phyloP scores from a whole-genome alignment of 2,329 filamentous ascomycete species.

The Aureobasidium sp. region DNA sequence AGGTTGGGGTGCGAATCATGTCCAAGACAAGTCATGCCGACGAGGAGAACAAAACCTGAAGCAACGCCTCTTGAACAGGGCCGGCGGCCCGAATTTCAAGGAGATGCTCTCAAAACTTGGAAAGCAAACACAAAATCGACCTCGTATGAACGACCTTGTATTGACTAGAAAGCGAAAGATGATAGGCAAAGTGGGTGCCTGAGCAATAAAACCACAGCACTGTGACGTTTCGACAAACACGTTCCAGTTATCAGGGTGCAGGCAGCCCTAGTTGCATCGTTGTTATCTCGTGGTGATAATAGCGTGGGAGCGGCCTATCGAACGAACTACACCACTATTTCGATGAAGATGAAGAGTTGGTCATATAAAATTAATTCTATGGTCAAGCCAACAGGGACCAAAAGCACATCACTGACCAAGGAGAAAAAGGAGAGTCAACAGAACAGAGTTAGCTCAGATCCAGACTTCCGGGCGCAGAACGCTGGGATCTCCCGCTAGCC shows the following conservation, averaged over 20 bases:
- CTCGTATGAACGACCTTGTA: neutral
- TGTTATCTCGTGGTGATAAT: neutral
- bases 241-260: neutral
- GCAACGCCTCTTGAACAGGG: neutral
- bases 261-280: neutral
- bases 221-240: neutral
- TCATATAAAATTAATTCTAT: neutral
- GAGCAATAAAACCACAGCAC: neutral
- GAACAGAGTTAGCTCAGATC: constrained; percentile 7
- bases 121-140: neutral
- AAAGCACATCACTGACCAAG: neutral
- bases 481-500: constrained; percentile 10
- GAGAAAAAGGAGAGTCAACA: constrained; percentile 9
- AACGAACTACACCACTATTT: neutral
- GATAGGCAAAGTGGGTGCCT: neutral
- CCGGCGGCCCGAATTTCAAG: neutral
- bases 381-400: neutral
- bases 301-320: neutral
- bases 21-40: neutral
- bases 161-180: neutral
- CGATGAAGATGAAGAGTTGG: neutral
- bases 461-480: constrained; percentile 5
- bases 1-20: neutral
- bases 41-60: neutral
- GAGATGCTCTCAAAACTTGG: neutral